phyloP scores from a whole-genome alignment of 306 rosid genomes.

The Cucurbita moschata region DNA sequence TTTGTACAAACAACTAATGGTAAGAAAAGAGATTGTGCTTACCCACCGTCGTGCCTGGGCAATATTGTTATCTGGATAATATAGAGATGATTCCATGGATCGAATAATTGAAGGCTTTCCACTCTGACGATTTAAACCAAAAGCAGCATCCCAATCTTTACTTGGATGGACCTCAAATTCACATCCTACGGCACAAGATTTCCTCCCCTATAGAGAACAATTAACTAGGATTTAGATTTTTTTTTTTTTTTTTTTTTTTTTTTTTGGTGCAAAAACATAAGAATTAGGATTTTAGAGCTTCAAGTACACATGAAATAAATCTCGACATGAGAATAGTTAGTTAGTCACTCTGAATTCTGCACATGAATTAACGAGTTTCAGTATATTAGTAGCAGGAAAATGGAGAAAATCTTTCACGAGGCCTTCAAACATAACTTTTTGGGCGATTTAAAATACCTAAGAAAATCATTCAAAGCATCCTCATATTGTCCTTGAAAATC shows the following conservation, averaged over 20 bases:
- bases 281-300: not conserved
- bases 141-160: constrained; percentile 49
- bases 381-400: not conserved
- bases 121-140: constrained; percentile 32
- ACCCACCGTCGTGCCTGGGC: constrained; percentile 96
- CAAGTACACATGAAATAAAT: not conserved
- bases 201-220: constrained; percentile 45
- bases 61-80: constrained; percentile 59
- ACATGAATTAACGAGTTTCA: not conserved
- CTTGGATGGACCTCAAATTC: constrained; percentile 35
- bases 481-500: not conserved
- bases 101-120: constrained; percentile 52
- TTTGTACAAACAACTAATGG: constrained; percentile 16
- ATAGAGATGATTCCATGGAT: constrained; percentile 84
- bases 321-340: not conserved
- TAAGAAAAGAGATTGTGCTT: constrained; percentile 44
- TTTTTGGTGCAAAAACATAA: not conserved
- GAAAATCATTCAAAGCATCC: not conserved
- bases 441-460: not conserved
- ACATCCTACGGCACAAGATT: constrained; percentile 61
- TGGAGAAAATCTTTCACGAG: not conserved
- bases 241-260: too few relatives aligned
- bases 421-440: not conserved
- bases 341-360: not conserved
- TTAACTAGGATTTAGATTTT: constrained; percentile 5